Conservation (phyloP, 2,329 filamentous ascomycete species). For the Claviceps sp. region DNA sequence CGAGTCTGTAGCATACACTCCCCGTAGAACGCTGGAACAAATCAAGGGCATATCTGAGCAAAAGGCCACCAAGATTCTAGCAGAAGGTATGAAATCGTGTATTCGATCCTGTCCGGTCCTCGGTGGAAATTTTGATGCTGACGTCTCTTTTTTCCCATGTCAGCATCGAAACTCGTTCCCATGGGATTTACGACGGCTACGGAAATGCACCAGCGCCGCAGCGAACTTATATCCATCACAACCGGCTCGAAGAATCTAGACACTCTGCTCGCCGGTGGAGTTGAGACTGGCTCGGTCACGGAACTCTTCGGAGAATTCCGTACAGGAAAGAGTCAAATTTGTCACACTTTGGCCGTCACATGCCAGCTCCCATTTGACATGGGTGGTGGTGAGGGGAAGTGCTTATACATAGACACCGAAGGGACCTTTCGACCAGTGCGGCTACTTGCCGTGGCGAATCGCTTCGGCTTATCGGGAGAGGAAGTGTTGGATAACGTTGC, state of each 20-base stretch:
- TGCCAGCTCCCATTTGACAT: constrained; percentile 97
- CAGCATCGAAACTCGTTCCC: constrained; percentile 87
- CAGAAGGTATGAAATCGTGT: constrained; percentile 52
- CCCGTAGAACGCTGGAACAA: constrained; percentile 72
- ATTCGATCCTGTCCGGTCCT: background rate
- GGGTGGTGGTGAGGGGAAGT: constrained; percentile 97
- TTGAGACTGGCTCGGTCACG: constrained; percentile 95
- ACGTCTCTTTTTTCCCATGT: constrained; percentile 41
- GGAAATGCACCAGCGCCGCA: constrained; percentile 95
- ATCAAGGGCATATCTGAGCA: constrained; percentile 98
- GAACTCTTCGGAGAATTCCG: constrained; percentile 97
- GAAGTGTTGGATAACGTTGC: constrained; percentile 98
- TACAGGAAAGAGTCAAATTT: constrained; percentile 97
- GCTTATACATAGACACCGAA: constrained; percentile 96
- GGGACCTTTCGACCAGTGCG: constrained; percentile 92
- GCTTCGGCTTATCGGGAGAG: constrained; percentile 88
- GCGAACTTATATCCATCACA: constrained; percentile 94
- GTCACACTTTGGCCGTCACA: constrained; percentile 94
- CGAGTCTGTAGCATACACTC: constrained; percentile 86
- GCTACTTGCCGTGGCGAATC: constrained; percentile 79
- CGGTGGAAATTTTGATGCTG: constrained; percentile 2
- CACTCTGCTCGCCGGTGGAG: constrained; percentile 81
- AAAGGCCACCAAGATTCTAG: constrained; percentile 83
- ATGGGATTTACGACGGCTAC: constrained; percentile 99
- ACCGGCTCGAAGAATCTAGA: constrained; percentile 97